phyloP scores from a whole-genome alignment of 2,329 filamentous ascomycete genomes.

The Paramyrothecium sp. region DNA sequence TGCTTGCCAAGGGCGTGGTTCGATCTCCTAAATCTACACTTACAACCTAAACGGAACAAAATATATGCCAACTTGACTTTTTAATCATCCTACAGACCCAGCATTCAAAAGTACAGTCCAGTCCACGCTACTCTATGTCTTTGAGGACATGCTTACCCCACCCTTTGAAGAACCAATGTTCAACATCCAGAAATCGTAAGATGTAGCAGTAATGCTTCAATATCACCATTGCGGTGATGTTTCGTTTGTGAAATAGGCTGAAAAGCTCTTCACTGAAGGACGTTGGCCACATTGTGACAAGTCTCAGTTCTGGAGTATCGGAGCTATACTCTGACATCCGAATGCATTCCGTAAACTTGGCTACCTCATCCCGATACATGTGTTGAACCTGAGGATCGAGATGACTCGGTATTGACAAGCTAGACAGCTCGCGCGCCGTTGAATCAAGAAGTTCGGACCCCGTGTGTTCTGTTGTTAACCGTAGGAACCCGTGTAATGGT shows the following conservation, averaged over 20 bases:
- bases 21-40: too few species aligned
- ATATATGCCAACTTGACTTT: too few species aligned
- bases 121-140: background rate
- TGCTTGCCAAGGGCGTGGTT: too few species aligned
- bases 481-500: background rate
- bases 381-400: background rate
- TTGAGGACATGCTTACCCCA: background rate
- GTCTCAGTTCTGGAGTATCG: background rate
- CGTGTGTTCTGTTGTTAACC: background rate
- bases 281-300: background rate
- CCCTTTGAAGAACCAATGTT: background rate
- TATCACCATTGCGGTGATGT: background rate
- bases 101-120: background rate
- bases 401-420: background rate
- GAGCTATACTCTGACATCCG: background rate
- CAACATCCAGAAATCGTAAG: background rate
- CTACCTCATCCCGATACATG: background rate
- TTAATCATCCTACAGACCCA: too few species aligned
- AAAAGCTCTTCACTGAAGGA: background rate
- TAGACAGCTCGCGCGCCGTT: background rate
- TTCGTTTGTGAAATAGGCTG: background rate
- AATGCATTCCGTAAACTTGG: background rate
- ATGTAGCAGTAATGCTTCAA: background rate
- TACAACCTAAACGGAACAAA: too few species aligned
- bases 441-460: background rate